These are phyloP conservation scores for Dactylellina sp. DNA, from an alignment of 2,329 filamentous ascomycete genomes.

Conservation along the genomic window DNA sequence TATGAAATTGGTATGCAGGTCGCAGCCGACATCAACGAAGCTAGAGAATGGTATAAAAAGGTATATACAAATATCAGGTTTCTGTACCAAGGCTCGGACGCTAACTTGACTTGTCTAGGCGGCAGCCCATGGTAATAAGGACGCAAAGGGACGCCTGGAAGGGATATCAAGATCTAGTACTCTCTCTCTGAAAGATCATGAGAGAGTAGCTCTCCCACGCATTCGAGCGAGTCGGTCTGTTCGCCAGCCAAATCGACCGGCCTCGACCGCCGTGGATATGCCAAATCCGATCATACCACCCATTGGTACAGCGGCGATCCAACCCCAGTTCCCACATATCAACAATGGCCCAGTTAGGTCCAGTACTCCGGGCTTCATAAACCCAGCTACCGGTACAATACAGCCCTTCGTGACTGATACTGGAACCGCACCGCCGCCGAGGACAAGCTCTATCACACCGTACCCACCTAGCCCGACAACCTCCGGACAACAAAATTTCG, in stretches of 20 bases:
- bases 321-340: conserved; percentile 26
- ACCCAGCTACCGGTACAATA: conserved; percentile 45
- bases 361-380: conserved; percentile 52
- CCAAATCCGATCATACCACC: conserved; percentile 50
- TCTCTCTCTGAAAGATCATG: conserved; percentile 89
- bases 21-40: conserved; percentile 82
- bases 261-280: conserved; percentile 49
- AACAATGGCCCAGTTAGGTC: conserved; percentile 20
- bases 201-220: conserved; percentile 85
- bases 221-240: conserved; percentile 70
- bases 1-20: conserved; percentile 95
- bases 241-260: conserved; percentile 37
- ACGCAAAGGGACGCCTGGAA: conserved; percentile 83
- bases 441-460: conserved; percentile 49
- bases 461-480: conserved; percentile 45
- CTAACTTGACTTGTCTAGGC: conserved; percentile 71
- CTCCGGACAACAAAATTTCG: conserved; percentile 1
- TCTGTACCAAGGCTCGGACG: neutral
- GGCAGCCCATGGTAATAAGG: conserved; percentile 88
- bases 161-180: conserved; percentile 85
- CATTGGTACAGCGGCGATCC: conserved; percentile 1
- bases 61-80: conserved; percentile 36
- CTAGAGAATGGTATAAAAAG: conserved; percentile 83
- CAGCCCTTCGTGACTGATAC: conserved; percentile 41
- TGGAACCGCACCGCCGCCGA: conserved; percentile 16